A percentile compares a stretch with the other conserved stretches of the same genome.
These are phyloP conservation scores for Mycothermus thermophilus DNA, from an alignment of 495 filamentous ascomycete species.

Conservation along the genomic window DNA sequence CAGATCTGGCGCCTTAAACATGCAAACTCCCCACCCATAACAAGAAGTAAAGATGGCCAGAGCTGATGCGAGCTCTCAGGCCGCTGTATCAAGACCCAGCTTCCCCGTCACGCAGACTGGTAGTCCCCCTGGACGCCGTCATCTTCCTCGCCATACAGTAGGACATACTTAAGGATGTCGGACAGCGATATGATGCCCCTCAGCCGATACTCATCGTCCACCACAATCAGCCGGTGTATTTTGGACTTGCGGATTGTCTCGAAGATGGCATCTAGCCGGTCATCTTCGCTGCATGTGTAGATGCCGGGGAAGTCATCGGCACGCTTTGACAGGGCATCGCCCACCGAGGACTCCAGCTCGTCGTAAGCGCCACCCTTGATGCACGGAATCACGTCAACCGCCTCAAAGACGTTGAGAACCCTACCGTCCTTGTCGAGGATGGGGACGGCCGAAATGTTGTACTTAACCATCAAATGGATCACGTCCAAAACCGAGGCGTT, in stretches of 20 bases:
- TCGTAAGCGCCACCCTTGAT: slow-evolving; percentile 92
- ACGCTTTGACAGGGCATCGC: slow-evolving; percentile 78
- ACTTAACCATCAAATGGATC: slow-evolving; percentile 83
- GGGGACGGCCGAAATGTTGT: slow-evolving; percentile 88
- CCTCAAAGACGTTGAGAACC: slow-evolving; percentile 93
- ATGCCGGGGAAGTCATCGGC: slow-evolving; percentile 90
- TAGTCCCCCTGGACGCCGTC: slow-evolving; percentile 30
- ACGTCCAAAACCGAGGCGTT: slow-evolving; percentile 89
- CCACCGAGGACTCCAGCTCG: slow-evolving; percentile 72
- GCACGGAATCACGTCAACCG: slow-evolving; percentile 89
- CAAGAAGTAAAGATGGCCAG: slow-evolving; percentile 1
- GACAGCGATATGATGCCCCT: slow-evolving; percentile 86
- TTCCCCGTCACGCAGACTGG: too few species aligned
- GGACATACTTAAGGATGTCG: slow-evolving; percentile 90
- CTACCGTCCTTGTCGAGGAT: slow-evolving; percentile 72
- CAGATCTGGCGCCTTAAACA: slow-evolving; percentile 19
- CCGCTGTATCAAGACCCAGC: too few species aligned
- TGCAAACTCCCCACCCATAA: slow-evolving; percentile 13
- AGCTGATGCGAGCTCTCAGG: too few species aligned
- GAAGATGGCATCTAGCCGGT: slow-evolving; percentile 88
- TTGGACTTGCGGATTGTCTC: slow-evolving; percentile 90
- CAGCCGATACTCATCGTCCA: slow-evolving; percentile 74
- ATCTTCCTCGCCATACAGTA: slow-evolving; percentile 70
- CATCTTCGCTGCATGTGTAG: slow-evolving; percentile 85
- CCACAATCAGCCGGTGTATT: slow-evolving; percentile 83